phyloP scores from a whole-genome alignment of 345 rosid species.

The Sonneratia alba region DNA sequence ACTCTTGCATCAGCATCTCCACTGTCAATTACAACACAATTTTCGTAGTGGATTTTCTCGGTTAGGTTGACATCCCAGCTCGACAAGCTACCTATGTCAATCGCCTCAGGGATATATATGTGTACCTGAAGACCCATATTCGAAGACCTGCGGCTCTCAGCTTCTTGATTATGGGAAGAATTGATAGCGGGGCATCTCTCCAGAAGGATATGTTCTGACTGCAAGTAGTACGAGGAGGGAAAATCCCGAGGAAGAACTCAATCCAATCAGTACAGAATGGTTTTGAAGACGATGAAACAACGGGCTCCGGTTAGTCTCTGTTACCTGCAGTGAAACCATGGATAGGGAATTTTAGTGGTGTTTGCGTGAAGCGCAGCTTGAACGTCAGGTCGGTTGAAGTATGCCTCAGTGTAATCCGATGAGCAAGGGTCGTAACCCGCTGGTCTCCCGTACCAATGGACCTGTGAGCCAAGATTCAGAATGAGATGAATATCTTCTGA shows the following conservation, averaged over 20 bases:
- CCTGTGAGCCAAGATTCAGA: slow-evolving; percentile 22
- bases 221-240: neutral
- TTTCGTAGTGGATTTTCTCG: neutral
- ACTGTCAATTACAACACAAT: slow-evolving; percentile 18
- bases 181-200: slow-evolving; percentile 39
- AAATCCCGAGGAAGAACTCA: neutral
- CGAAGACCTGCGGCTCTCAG: slow-evolving; percentile 48
- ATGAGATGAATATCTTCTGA: too few species aligned
- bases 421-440: slow-evolving; percentile 74
- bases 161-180: slow-evolving; percentile 51
- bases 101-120: neutral
- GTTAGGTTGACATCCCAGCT: neutral
- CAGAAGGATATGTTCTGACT: slow-evolving; percentile 32
- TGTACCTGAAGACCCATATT: slow-evolving; percentile 71
- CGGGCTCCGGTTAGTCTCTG: too few species aligned
- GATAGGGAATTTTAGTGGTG: slow-evolving; percentile 48
- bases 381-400: slow-evolving; percentile 61
- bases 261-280: neutral
- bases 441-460: slow-evolving; percentile 34
- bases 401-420: slow-evolving; percentile 35
- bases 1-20: slow-evolving; percentile 88
- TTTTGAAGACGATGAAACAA: neutral
- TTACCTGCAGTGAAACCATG: slow-evolving; percentile 60
- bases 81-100: neutral
- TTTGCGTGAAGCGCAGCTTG: slow-evolving; percentile 68